phyloP scores from a whole-genome alignment of 176 grass and related monocot species.

The Oryza coarctata region DNA sequence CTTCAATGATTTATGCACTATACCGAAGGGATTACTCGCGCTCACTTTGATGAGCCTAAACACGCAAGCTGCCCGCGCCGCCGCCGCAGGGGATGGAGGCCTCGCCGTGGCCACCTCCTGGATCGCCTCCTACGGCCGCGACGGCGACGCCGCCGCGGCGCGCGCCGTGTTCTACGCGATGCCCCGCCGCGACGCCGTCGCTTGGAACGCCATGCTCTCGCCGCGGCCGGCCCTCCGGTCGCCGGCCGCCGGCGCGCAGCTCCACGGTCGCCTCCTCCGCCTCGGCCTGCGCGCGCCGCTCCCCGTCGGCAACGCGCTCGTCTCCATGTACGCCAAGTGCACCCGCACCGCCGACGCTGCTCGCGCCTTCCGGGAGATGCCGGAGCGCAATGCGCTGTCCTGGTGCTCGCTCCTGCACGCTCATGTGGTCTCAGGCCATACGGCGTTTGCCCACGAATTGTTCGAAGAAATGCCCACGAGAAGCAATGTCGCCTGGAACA shows the following conservation, averaged over 20 bases:
- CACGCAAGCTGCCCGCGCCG: background rate
- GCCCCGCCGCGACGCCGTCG: constrained; percentile 52
- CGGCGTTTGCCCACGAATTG: constrained; percentile 29
- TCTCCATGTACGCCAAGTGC: constrained; percentile 69
- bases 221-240: constrained; percentile 41
- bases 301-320: constrained; percentile 62
- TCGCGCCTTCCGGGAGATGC: constrained; percentile 55
- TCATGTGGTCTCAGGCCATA: constrained; percentile 4
- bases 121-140: constrained; percentile 40
- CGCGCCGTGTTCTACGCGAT: constrained; percentile 64
- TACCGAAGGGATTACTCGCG: no score
- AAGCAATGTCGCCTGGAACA: constrained; percentile 62
- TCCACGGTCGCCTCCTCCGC: constrained; percentile 54
- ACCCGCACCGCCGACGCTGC: constrained; percentile 30
- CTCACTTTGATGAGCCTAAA: constrained; percentile 32
- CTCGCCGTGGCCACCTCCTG: constrained; percentile 56
- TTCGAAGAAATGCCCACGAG: constrained; percentile 53
- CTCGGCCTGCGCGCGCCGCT: constrained; percentile 44
- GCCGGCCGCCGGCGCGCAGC: constrained; percentile 29
- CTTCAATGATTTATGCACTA: no score
- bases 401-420: constrained; percentile 70
- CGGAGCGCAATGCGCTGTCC: constrained; percentile 46
- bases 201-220: constrained; percentile 76
- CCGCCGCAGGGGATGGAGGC: constrained; percentile 14
- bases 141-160: constrained; percentile 36